Percentiles rank a stretch among this genome's conserved stretches.
Conservation (phyloP, 192 early-diverging fungal genomes). For the Coemansia javaensis region DNA sequence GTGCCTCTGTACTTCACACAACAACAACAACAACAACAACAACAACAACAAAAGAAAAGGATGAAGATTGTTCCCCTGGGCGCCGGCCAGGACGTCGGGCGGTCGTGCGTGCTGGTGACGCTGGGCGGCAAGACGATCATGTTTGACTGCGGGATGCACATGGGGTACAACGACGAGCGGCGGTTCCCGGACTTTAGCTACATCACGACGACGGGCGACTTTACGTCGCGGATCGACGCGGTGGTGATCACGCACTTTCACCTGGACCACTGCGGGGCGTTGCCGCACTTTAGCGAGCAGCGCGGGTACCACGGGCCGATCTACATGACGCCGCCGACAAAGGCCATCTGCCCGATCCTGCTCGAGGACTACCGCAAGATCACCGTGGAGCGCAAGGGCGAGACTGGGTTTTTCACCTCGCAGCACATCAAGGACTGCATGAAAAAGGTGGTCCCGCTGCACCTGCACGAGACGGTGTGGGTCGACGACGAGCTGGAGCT, state of each 20-base stretch:
- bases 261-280: conserved; percentile 95
- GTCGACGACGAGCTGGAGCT: conserved; percentile 81
- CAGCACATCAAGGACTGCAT: conserved; percentile 89
- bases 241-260: conserved; percentile 97
- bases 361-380: conserved; percentile 95
- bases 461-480: conserved; percentile 79
- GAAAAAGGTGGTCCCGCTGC: conserved; percentile 87
- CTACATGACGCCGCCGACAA: conserved; percentile 97
- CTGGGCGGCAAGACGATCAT: conserved; percentile 80
- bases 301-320: conserved; percentile 93
- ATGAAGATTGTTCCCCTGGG: conserved; percentile 61
- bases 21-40: too few relatives aligned
- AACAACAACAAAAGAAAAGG: too few relatives aligned
- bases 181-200: conserved; percentile 94
- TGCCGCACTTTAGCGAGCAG: conserved; percentile 94
- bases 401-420: conserved; percentile 83
- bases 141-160: conserved; percentile 92
- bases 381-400: conserved; percentile 80
- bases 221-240: conserved; percentile 79
- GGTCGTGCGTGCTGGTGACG: conserved; percentile 76
- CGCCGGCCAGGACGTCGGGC: conserved; percentile 84
- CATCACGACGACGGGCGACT: conserved; percentile 77
- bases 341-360: conserved; percentile 89
- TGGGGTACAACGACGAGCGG: conserved; percentile 91
- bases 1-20: too few relatives aligned